A percentile compares a stretch with the other conserved stretches of the same genome.
Conservation (phyloP, 108 stramenopile species). For the Pseudonitzschia pungens region DNA sequence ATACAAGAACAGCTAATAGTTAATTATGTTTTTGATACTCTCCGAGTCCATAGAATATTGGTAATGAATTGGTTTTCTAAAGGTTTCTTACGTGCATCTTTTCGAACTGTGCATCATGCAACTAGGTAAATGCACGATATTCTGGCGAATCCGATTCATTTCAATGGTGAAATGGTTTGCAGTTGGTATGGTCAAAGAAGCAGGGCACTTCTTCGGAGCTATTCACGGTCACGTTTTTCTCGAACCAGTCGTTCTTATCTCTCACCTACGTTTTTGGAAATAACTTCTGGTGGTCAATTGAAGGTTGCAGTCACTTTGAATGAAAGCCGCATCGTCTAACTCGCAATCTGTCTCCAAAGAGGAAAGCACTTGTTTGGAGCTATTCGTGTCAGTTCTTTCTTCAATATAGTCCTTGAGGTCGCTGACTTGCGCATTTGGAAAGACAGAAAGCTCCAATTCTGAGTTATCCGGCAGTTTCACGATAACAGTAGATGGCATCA, state of each 20-base stretch:
- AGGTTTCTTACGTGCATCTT: too few species aligned
- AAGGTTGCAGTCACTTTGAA: neutral
- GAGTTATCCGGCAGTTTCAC: conserved; percentile 12
- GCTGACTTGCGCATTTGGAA: neutral
- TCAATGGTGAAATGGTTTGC: neutral
- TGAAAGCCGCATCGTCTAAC: conserved; percentile 5
- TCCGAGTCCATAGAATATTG: neutral
- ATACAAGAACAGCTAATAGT: too few species aligned
- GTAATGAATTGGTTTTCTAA: neutral
- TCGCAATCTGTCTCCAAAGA: neutral
- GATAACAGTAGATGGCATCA: neutral
- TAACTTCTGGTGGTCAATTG: neutral
- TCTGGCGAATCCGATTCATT: neutral
- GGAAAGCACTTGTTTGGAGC: conserved; percentile 2
- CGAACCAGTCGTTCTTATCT: neutral
- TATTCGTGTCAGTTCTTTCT: neutral
- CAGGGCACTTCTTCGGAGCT: neutral
- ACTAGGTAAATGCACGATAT: too few species aligned
- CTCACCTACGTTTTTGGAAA: neutral
- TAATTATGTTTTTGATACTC: too few species aligned
- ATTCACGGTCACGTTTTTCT: neutral
- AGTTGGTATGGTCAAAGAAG: too few species aligned
- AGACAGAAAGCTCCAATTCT: neutral
- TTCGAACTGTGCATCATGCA: too few species aligned
- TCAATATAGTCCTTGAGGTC: conserved; percentile 10